Evolutionary conservation across 768 basidiomycete species (phyloP), one percentile per base, ranked within the genome.

Genomic region (Russula ochroleuca): DNA sequence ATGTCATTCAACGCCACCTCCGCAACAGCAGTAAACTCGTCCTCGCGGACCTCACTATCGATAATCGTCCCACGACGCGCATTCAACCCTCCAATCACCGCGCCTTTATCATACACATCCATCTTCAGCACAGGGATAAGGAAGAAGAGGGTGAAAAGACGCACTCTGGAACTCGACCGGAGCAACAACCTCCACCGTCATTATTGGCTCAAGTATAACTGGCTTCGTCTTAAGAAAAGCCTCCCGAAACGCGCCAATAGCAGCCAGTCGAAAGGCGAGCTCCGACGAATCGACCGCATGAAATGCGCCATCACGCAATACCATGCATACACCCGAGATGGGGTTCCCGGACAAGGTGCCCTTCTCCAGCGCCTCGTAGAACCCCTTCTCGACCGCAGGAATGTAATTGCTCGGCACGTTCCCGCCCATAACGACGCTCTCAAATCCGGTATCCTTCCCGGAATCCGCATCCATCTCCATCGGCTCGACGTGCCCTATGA

Each of bases 221-320:
- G 92, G 86, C 57, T 78, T 79, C 50, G 92, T 87, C 67, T 81
- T 81, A 67, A 80, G 79, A 80, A 90, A 98, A 5, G 87, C 85
- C 70, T 98, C 96, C 58, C 91, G 84, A 82, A 98, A 95, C 0
- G 94, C 95, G 58, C 93, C 90, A 45, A 96, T 87, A 6, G 92
- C 86, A 7, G 92, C 91, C 40, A 94, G 81, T 49, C 93, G 81
- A 84, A 98, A 99, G 45, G 97, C 95, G 69, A 98, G 76, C 74
- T 98, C 97, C 60, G 92, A 94, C 31, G 97, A 99, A 80, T 98
- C 97, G 69, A 96, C 94, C 11, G 86, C 82, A 75, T 99, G 97
- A 75, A 84, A 91, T 8, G 84, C 89, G 74, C 97, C 97, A 71
- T 99, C 97, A 73, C 89, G 86, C 52, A 98, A 77, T 11, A 98